These are phyloP conservation scores for Hortaea werneckii DNA, from an alignment of 2,329 filamentous ascomycete genomes.

Conservation along the genomic window DNA sequence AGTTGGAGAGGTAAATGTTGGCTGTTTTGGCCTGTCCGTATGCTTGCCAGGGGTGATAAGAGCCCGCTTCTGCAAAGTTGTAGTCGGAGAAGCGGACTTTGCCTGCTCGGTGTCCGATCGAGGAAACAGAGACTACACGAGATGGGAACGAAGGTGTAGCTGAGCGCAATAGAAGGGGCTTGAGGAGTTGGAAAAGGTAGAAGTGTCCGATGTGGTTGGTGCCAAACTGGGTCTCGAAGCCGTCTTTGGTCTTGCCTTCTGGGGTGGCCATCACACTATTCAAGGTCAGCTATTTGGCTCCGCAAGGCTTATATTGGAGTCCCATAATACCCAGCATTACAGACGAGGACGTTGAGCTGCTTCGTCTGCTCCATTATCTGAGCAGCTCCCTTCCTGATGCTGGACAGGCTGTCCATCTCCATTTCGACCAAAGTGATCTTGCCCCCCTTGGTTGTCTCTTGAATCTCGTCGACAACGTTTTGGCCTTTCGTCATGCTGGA, in stretches of 20 bases:
- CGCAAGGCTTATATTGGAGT: no score
- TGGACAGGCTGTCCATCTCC: constrained; percentile 20
- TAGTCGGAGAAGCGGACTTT: constrained; percentile 31
- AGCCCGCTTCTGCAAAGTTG: constrained; percentile 22
- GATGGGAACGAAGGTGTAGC: constrained; percentile 33
- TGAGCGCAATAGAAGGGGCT: constrained; percentile 31
- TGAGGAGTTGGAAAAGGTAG: constrained; percentile 43
- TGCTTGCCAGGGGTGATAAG: constrained; percentile 27
- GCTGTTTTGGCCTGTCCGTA: constrained; percentile 44
- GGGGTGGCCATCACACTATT: constrained; percentile 32
- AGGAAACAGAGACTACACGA: constrained; percentile 39
- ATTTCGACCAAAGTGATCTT: constrained; percentile 26
- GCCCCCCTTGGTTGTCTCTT: constrained; percentile 20
- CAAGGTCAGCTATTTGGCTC: background rate
- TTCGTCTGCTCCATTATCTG: constrained; percentile 10
- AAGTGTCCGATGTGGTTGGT: constrained; percentile 46
- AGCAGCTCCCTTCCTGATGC: constrained; percentile 23
- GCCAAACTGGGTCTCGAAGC: constrained; percentile 43
- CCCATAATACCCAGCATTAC: constrained; percentile 10
- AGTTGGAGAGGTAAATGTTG: constrained; percentile 42
- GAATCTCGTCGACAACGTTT: constrained; percentile 24
- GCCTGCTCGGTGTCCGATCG: constrained; percentile 31
- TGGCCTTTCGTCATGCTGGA: constrained; percentile 21
- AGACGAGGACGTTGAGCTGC: constrained; percentile 13
- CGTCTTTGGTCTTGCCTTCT: constrained; percentile 31